Conservation (phyloP, 345 rosid genomes). For the Citrus hindsii region DNA sequence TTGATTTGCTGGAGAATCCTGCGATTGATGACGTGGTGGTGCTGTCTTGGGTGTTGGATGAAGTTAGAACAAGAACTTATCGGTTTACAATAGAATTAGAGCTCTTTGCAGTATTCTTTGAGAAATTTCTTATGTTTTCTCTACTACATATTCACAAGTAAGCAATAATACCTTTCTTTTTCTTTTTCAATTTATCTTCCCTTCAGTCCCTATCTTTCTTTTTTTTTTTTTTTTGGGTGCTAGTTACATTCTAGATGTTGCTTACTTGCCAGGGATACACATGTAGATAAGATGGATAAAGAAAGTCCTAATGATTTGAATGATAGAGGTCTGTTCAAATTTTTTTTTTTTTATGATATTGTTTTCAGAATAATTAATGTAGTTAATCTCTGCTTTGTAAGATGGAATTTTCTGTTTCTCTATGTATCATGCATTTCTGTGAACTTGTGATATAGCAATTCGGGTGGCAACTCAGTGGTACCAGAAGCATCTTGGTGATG, state of each 20-base stretch:
- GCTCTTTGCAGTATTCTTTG: constrained; percentile 66
- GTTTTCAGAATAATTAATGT: background rate
- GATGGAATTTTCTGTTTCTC: background rate
- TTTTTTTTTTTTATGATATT: background rate
- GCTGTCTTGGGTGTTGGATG: constrained; percentile 77
- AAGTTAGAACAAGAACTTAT: constrained; percentile 85
- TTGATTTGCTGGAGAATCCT: constrained; percentile 93
- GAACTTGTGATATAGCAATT: constrained; percentile 59
- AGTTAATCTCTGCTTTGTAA: background rate
- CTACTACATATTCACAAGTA: constrained; percentile 94
- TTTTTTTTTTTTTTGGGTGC: background rate
- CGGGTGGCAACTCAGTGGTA: constrained; percentile 90
- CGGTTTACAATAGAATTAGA: constrained; percentile 72
- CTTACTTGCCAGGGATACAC: constrained; percentile 62
- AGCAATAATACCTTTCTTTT: constrained; percentile 2
- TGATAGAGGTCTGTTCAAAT: constrained; percentile 71
- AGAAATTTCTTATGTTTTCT: constrained; percentile 76
- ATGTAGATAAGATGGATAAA: constrained; percentile 70
- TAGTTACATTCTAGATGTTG: background rate
- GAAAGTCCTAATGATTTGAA: constrained; percentile 90
- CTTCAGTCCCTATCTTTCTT: background rate
- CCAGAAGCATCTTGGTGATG: constrained; percentile 76
- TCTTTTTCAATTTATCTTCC: background rate
- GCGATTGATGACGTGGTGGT: constrained; percentile 82
- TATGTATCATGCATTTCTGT: background rate